phyloP scores from a whole-genome alignment of 352 stramenopile species.

The Aphanomyces cochlioides region DNA sequence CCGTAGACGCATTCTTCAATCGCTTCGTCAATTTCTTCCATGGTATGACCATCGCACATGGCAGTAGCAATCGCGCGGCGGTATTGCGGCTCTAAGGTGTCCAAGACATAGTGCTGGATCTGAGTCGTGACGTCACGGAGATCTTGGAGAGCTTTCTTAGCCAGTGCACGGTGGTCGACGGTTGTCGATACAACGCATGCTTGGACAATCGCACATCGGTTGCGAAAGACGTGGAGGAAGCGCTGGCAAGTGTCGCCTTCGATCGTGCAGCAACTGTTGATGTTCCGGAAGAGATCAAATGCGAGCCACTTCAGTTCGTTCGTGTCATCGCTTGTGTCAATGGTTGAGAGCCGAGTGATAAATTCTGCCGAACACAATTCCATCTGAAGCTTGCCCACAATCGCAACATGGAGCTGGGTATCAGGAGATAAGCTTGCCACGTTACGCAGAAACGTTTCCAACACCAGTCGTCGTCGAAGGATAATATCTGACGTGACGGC shows the following conservation, averaged over 20 bases:
- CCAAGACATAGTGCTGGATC: slow-evolving; percentile 73
- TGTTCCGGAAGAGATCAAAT: slow-evolving; percentile 68
- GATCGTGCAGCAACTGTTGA: slow-evolving; percentile 60
- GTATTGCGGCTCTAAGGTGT: slow-evolving; percentile 62
- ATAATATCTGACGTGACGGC: slow-evolving; percentile 45
- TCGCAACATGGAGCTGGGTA: slow-evolving; percentile 48
- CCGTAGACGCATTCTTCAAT: slow-evolving; percentile 69
- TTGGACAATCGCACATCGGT: slow-evolving; percentile 63
- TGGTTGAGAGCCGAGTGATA: slow-evolving; percentile 66
- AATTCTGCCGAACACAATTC: slow-evolving; percentile 75
- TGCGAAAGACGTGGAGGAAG: slow-evolving; percentile 70
- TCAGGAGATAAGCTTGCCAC: slow-evolving; percentile 60
- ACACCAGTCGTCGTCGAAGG: slow-evolving; percentile 48
- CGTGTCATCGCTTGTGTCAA: slow-evolving; percentile 60
- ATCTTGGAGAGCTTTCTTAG: slow-evolving; percentile 55
- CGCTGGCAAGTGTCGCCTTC: slow-evolving; percentile 75
- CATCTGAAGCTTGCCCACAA: slow-evolving; percentile 61
- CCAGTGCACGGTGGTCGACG: slow-evolving; percentile 49
- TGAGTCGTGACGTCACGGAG: slow-evolving; percentile 62
- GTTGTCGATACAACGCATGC: slow-evolving; percentile 35
- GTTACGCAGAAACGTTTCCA: slow-evolving; percentile 75
- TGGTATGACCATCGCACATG: slow-evolving; percentile 25
- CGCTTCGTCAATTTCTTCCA: slow-evolving; percentile 41
- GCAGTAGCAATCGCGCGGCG: slow-evolving; percentile 30
- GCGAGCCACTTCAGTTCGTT: slow-evolving; percentile 67